These are phyloP conservation scores for Ceratocystis cubensis DNA, from an alignment of 2,329 filamentous ascomycete species.

Conservation along the genomic window DNA sequence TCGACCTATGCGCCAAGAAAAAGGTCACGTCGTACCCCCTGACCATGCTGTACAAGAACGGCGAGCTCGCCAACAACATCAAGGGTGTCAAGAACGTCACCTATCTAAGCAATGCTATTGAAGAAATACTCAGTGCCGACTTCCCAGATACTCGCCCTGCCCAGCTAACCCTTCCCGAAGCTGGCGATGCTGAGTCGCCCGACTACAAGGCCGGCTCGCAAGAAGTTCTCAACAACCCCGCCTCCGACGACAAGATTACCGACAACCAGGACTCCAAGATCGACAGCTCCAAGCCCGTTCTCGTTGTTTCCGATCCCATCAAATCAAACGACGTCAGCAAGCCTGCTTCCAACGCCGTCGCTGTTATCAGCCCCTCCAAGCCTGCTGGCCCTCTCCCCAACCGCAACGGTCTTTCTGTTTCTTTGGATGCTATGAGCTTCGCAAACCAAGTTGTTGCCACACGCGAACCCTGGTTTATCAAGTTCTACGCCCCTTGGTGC, in stretches of 20 bases:
- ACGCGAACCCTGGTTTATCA: slow-evolving; percentile 92
- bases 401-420: slow-evolving; percentile 57
- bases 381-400: slow-evolving; percentile 51
- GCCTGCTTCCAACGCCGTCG: slow-evolving; percentile 21
- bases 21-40: slow-evolving; percentile 61
- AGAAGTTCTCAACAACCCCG: slow-evolving; percentile 22
- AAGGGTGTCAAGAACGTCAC: slow-evolving; percentile 56
- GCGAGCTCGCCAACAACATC: slow-evolving; percentile 50
- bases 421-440: slow-evolving; percentile 74
- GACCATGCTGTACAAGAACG: slow-evolving; percentile 69
- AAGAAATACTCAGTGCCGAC: slow-evolving; percentile 61
- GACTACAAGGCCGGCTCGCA: slow-evolving; percentile 19
- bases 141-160: slow-evolving; percentile 68
- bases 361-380: slow-evolving; percentile 35
- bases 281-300: slow-evolving; percentile 16
- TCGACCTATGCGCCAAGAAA: slow-evolving; percentile 60
- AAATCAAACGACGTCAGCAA: slow-evolving; percentile 24
- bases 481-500: slow-evolving; percentile 98
- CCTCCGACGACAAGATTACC: slow-evolving; percentile 22
- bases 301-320: slow-evolving; percentile 17
- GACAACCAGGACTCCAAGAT: slow-evolving; percentile 26
- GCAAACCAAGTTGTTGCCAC: slow-evolving; percentile 74
- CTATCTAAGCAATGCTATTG: slow-evolving; percentile 56
- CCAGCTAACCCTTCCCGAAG: slow-evolving; percentile 54
- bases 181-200: slow-evolving; percentile 45